phyloP scores from a whole-genome alignment of 108 stramenopile genomes.

The Nitzschia sp. region DNA sequence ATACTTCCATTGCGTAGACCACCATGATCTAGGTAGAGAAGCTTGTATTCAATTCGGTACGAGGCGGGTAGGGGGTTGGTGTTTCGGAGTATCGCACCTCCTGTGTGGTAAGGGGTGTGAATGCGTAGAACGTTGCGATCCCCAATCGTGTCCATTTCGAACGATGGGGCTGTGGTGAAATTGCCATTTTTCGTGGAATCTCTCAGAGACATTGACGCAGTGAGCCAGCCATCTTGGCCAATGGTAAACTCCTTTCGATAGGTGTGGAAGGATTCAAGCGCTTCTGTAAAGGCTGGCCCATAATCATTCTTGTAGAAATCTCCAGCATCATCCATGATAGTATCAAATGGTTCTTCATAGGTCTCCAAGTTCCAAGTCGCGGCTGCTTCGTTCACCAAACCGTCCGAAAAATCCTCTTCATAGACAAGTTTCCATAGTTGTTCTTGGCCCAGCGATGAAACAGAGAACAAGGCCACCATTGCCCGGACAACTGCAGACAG shows the following conservation, averaged over 20 bases:
- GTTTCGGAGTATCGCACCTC: slow-evolving; percentile 20
- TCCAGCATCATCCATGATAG: slow-evolving; percentile 27
- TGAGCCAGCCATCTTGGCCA: slow-evolving; percentile 29
- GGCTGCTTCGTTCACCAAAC: background rate
- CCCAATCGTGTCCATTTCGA: slow-evolving; percentile 6
- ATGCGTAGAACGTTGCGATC: slow-evolving; percentile 12
- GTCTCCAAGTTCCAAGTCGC: slow-evolving; percentile 18
- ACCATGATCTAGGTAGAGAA: slow-evolving; percentile 20
- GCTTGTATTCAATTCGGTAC: slow-evolving; percentile 37
- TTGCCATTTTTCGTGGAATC: slow-evolving; percentile 26
- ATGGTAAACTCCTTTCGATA: slow-evolving; percentile 29
- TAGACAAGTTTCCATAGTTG: slow-evolving; percentile 30
- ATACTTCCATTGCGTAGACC: slow-evolving; percentile 23
- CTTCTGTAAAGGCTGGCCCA: slow-evolving; percentile 24
- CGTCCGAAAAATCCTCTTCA: slow-evolving; percentile 29
- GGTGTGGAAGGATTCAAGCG: slow-evolving; percentile 20
- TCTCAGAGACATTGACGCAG: slow-evolving; percentile 22
- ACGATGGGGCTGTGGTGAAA: background rate
- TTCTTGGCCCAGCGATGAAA: background rate
- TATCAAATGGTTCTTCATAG: slow-evolving; percentile 18
- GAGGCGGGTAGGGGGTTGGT: slow-evolving; percentile 24
- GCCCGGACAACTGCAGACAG: too few species aligned
- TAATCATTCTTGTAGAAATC: slow-evolving; percentile 28
- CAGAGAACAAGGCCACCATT: background rate
- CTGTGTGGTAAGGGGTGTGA: slow-evolving; percentile 9